A percentile compares a stretch with the other conserved stretches of the same genome.
These are phyloP conservation scores for Brassica napus DNA, from an alignment of 345 rosid species.

Conservation along the genomic window Da-Ae NC_063436.1:2518501-2519000, in stretches of 20 bases:
- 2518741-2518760: slow-evolving; percentile 34
- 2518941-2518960: slow-evolving; percentile 65
- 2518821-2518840: slow-evolving; percentile 9
- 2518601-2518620: neutral
- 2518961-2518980: slow-evolving; percentile 85
- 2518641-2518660: neutral
- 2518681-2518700: neutral
- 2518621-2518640: slow-evolving; percentile 9
- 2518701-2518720: slow-evolving; percentile 29
- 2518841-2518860: neutral
- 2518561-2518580: neutral
- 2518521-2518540: neutral
- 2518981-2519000: slow-evolving; percentile 63
- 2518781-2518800: slow-evolving; percentile 45
- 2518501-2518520: neutral
- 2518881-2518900: slow-evolving; percentile 13
- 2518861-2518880: slow-evolving; percentile 10
- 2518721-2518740: slow-evolving; percentile 49
- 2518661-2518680: slow-evolving; percentile 17
- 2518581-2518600: neutral
- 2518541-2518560: neutral
- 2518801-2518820: slow-evolving; percentile 20
- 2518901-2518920: slow-evolving; percentile 8
- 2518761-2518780: slow-evolving; percentile 53
- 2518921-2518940: slow-evolving; percentile 61